Base-by-base conservation (phyloP, 208 protist species). In the Paratrypanosoma confusum region DNA sequence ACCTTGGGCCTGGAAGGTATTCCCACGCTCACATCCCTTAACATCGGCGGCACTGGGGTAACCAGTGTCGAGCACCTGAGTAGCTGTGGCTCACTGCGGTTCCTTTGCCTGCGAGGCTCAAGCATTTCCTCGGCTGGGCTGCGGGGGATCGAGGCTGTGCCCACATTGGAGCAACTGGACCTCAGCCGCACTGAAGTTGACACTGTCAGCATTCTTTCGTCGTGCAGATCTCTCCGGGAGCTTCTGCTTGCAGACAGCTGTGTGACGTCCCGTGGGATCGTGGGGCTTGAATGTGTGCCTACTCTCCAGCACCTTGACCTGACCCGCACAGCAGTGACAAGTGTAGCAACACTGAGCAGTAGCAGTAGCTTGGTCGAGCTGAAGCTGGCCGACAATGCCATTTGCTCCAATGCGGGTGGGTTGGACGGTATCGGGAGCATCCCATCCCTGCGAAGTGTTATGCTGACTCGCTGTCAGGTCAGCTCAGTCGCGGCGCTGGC, bases 401-500 rank as follows among this genome's bases (percentile, higher is more conserved):
- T 32, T 16, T 34, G 60, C 21, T 20, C 29, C 20, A 36, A 46
- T 14, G 17, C 3, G 2, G 43, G n/a, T 2, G 37, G 45, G 2
- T 38, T 60, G 26, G 31, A 34, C 6, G 26, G 34, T 3, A 3
- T 71, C 20, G 37, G 28, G 18, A 39, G 31, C 7, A 23, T 39
- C 3, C 44, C 51, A 0, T 22, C 31, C 5, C 41, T 65, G 39
- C 49, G 8, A 13, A 36, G 41, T 4, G 45, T 71, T 6, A 32
- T 50, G 5, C 17, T 58, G 43, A 71, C 56, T 2, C 56, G 65
- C 39, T 60, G 47, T 34, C 41, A 39, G 16, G 45, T 48, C 3
- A 29, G 7, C 7, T 36, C 45, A 17, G 50, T 60, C 27, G 35
- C 39, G 10, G 21, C 35, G 17, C 36, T 71, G 3, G 34, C 39